These are phyloP conservation scores for Macadamia tetraphylla DNA, from an alignment of 164 flowering plant genomes.

Conservation along the genomic window DNA sequence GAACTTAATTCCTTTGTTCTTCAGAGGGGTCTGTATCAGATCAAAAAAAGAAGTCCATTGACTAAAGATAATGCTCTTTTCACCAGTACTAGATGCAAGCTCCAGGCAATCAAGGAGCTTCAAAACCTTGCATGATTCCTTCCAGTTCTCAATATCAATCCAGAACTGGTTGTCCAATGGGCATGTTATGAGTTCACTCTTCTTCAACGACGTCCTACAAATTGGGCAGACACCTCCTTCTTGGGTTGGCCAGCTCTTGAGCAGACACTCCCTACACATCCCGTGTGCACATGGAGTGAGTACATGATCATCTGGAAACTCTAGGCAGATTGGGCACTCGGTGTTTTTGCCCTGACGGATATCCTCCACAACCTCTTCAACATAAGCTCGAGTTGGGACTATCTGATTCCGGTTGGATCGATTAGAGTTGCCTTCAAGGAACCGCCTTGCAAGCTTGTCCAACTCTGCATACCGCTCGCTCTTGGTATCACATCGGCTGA, in stretches of 20 bases:
- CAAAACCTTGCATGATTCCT: slow-evolving; percentile 60
- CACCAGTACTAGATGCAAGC: slow-evolving; percentile 35
- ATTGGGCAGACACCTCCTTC: slow-evolving; percentile 58
- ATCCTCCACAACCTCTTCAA: slow-evolving; percentile 74
- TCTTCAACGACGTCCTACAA: slow-evolving; percentile 43
- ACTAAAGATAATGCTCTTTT: slow-evolving; percentile 78
- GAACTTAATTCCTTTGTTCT: slow-evolving; percentile 42
- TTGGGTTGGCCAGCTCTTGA: slow-evolving; percentile 57
- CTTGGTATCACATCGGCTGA: slow-evolving; percentile 55
- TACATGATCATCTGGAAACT: slow-evolving; percentile 70
- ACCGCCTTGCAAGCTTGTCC: slow-evolving; percentile 49
- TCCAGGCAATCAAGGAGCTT: slow-evolving; percentile 59
- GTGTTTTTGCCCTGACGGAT: slow-evolving; percentile 45
- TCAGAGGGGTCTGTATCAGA: slow-evolving; percentile 61
- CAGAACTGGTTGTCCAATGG: slow-evolving; percentile 57
- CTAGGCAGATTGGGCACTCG: slow-evolving; percentile 85
- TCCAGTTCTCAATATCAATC: slow-evolving; percentile 65
- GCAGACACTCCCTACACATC: slow-evolving; percentile 83
- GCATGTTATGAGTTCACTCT: slow-evolving; percentile 64
- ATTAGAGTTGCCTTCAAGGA: slow-evolving; percentile 38
- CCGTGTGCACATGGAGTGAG: slow-evolving; percentile 76
- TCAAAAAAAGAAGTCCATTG: slow-evolving; percentile 89
- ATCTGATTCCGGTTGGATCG: slow-evolving; percentile 10
- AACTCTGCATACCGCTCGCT: slow-evolving; percentile 48
- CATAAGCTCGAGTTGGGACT: slow-evolving; percentile 48